Evolutionary conservation across 345 rosid species (phyloP), one percentile per base, ranked within the genome.

Genomic region (Eucalyptus victrix): DNA sequence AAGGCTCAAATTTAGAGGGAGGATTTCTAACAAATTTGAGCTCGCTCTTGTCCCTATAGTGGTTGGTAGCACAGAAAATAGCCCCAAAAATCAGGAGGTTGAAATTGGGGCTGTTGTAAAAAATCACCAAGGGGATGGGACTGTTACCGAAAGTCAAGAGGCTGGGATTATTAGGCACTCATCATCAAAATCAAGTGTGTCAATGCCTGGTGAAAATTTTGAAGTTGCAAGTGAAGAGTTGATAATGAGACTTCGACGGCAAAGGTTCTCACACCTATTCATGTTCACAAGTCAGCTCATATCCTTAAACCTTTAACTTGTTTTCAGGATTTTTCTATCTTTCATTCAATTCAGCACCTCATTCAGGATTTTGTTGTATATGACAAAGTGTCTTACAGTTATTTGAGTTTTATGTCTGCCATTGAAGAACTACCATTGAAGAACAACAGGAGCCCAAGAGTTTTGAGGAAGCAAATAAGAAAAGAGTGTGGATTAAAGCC

Each of bases 271-370:
- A 8, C 69, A 62, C 34, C 69, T 62, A 62, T 62, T 62, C 32
- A 1, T 13, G 2, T 62, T 62, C 8, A 2, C 16, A 62, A 5
- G 34, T 62, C 18, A 62, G 0, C 17, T 62, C 9, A 2, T 6
- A 62, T 28, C 69, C 5, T 2, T 28, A 62, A 16, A 62, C 69
- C 18, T 62, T 62, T 9, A 28, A 62, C 34, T 9, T 1, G 1
- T 4, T 4, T 62, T 62, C 18, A 4, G 0, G 34, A 62, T 6
- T 62, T 62, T 62, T 30, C 69, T 28, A 62, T 34, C 9, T 62
- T 62, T 30, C 34, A 62, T 13, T 30, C 17, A 62, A 62, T 62
- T 62, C 8, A 62, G 9, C 34, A 62, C 9, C 34, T 16, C 16
- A 30, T 62, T 62, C 1, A 62, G 0, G 5, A 30, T 62, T 62